Percentiles rank a stretch among this genome's conserved stretches.
phyloP scores from a whole-genome alignment of 2,329 filamentous ascomycete species.

The Aspergillus ochraceoroseus region DNA sequence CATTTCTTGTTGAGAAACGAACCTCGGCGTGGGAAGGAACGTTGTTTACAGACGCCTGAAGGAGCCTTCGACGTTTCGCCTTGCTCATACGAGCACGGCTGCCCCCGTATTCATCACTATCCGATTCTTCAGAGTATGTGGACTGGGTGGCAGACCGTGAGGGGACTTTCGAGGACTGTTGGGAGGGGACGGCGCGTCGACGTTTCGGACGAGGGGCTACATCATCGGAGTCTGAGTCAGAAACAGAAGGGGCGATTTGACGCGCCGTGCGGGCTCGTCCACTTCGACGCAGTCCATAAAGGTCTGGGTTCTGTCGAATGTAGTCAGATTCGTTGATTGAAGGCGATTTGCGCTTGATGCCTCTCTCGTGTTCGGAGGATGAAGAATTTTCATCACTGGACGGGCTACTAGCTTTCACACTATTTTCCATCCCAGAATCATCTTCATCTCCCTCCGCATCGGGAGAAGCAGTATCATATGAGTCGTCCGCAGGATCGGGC shows the following conservation, averaged over 20 bases:
- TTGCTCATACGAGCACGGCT: conserved; percentile 66
- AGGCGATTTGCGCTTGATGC: conserved; percentile 67
- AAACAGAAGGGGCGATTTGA: conserved; percentile 59
- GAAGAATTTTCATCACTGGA: conserved; percentile 58
- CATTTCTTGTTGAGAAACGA: conserved; percentile 83
- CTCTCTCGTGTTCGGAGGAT: conserved; percentile 65
- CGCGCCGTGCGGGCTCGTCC: conserved; percentile 61
- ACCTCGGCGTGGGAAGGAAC: conserved; percentile 70
- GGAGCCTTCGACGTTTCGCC: conserved; percentile 68
- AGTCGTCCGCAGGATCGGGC: conserved; percentile 39
- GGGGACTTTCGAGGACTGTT: conserved; percentile 47
- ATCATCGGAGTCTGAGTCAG: conserved; percentile 67
- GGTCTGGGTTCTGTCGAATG: conserved; percentile 84
- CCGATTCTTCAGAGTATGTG: conserved; percentile 65
- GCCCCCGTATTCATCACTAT: conserved; percentile 70
- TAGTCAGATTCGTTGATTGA: conserved; percentile 69
- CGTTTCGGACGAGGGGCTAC: conserved; percentile 47
- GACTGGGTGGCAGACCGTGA: conserved; percentile 49
- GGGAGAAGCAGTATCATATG: conserved; percentile 37
- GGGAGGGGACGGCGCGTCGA: conserved; percentile 52
- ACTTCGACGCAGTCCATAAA: conserved; percentile 91
- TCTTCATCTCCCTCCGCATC: conserved; percentile 48
- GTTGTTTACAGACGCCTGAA: conserved; percentile 60
- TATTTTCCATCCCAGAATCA: conserved; percentile 69
- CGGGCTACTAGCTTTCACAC: conserved; percentile 51